Evolutionary conservation across 1,284 basidiomycete genomes (phyloP).

Genomic region (Tilletia walkeri): DNA sequence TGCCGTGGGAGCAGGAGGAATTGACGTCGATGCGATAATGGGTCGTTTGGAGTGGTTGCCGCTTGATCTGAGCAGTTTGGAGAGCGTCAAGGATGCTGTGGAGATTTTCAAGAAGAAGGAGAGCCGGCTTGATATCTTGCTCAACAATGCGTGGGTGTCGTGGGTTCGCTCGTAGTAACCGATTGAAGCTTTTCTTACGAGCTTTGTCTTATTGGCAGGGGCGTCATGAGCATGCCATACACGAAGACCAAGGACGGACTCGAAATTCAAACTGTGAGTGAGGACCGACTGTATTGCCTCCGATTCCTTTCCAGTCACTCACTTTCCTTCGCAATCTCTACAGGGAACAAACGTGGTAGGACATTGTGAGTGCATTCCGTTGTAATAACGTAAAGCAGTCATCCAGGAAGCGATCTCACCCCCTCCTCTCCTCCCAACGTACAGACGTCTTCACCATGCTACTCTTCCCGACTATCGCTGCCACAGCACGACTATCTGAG

Average conservation of each 20-base stretch:
- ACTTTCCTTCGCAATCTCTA: background rate
- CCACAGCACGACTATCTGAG: slow-evolving; percentile 36
- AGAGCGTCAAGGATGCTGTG: background rate
- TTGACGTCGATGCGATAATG: background rate
- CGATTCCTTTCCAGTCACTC: background rate
- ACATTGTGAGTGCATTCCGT: slow-evolving; percentile 25
- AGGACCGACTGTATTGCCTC: background rate
- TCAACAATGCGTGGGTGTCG: slow-evolving; percentile 52
- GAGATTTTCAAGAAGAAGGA: background rate
- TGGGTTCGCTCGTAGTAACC: too few species aligned
- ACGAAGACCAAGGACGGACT: slow-evolving; percentile 37
- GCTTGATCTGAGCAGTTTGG: background rate
- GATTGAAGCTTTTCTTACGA: too few species aligned
- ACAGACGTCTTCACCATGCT: slow-evolving; percentile 10
- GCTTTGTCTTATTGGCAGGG: slow-evolving; percentile 6
- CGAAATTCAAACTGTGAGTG: slow-evolving; percentile 35
- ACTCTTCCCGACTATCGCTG: slow-evolving; percentile 26
- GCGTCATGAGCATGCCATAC: slow-evolving; percentile 37
- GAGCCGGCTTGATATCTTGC: slow-evolving; percentile 54
- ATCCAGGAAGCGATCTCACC: too few species aligned
- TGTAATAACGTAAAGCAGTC: too few species aligned
- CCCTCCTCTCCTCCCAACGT: background rate
- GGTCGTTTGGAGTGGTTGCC: background rate
- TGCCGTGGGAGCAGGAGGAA: background rate
- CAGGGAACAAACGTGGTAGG: slow-evolving; percentile 41